A percentile compares a stretch with the other conserved stretches of the same genome.
Evolutionary conservation across 441 rosid species (phyloP).

Genomic region (Adansonia madagascariensis): DNA sequence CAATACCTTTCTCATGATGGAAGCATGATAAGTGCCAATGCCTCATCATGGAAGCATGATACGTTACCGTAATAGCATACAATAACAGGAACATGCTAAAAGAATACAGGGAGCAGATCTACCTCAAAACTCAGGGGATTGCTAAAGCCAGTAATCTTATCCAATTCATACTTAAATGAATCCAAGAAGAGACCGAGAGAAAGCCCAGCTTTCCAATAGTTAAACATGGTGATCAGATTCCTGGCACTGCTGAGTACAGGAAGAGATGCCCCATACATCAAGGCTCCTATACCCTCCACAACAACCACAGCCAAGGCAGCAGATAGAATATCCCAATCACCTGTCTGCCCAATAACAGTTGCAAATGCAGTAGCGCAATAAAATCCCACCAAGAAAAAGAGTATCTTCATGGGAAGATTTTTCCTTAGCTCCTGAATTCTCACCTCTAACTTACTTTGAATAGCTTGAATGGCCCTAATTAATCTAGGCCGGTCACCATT

Average conservation of each 20-base stretch:
- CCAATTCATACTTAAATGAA: constrained; percentile 79
- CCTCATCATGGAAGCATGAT: not conserved
- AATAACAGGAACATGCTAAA: constrained; percentile 22
- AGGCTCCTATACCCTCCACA: constrained; percentile 88
- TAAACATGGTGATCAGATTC: constrained; percentile 67
- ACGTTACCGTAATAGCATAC: constrained; percentile 6
- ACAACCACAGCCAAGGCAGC: constrained; percentile 77
- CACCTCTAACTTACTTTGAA: constrained; percentile 53
- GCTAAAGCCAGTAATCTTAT: constrained; percentile 26
- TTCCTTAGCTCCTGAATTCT: constrained; percentile 63
- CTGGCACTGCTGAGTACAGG: constrained; percentile 51
- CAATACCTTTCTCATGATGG: too few relatives aligned
- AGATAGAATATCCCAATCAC: constrained; percentile 93
- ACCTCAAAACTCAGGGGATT: constrained; percentile 36
- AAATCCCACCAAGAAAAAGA: constrained; percentile 86
- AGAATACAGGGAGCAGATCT: constrained; percentile 40
- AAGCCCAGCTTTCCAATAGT: constrained; percentile 91
- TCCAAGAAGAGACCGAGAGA: constrained; percentile 88
- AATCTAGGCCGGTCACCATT: constrained; percentile 59
- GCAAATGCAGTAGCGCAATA: constrained; percentile 91
- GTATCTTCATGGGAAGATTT: constrained; percentile 63
- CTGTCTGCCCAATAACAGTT: constrained; percentile 89
- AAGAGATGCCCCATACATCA: constrained; percentile 70
- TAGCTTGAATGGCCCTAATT: constrained; percentile 56
- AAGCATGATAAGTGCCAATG: not conserved